Conservation (phyloP, 176 grass and related monocot species). For the Puccinellia tenuiflora region DNA sequence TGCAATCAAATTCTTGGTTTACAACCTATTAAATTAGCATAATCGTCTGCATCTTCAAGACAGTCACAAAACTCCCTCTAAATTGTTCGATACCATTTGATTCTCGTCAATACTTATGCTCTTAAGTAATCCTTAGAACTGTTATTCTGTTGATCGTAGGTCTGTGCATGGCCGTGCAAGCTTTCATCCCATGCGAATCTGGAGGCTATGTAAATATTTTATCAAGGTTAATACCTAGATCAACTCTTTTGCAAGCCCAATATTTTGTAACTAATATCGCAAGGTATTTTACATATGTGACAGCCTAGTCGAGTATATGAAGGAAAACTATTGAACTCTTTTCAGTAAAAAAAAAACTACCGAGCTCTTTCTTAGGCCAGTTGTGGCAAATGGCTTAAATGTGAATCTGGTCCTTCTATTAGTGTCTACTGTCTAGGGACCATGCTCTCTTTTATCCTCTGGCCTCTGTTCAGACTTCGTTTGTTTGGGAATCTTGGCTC, state of each 20-base stretch:
- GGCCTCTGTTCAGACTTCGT: neutral
- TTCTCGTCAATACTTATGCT: neutral
- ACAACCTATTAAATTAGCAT: neutral
- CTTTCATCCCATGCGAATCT: conserved; percentile 60
- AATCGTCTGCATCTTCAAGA: neutral
- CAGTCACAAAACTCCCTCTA: neutral
- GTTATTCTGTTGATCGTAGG: conserved; percentile 47
- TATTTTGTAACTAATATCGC: neutral
- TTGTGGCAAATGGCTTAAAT: neutral
- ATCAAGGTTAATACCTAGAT: conserved; percentile 54
- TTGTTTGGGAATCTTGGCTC: neutral
- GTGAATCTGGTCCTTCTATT: neutral
- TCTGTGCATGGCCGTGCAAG: conserved; percentile 94
- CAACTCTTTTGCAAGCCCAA: neutral
- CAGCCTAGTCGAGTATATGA: neutral
- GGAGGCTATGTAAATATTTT: conserved; percentile 66
- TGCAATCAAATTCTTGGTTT: neutral
- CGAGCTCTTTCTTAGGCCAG: neutral
- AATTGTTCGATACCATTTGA: neutral
- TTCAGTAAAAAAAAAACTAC: neutral
- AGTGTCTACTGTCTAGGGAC: neutral
- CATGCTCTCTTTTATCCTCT: neutral
- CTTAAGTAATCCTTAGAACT: neutral
- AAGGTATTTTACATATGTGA: neutral
- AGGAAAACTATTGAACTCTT: neutral